Evolutionary conservation across 108 stramenopile genomes (phyloP).

Genomic region (Nannochloropsis oceanica): DNA sequence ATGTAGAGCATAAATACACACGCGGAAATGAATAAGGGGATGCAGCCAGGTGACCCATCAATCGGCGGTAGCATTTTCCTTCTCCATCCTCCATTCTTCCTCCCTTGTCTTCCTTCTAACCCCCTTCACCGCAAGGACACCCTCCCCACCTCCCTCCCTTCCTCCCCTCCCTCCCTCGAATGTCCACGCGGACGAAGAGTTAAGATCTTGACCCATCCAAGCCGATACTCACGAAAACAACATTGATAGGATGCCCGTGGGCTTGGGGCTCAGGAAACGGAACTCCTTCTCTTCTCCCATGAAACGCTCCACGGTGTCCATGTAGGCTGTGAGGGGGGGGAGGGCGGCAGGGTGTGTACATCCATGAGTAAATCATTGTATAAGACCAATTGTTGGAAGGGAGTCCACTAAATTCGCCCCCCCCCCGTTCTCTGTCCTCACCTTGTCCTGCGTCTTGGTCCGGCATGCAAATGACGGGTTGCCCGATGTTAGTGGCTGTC

Average conservation of each 20-base stretch:
- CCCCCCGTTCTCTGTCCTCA: neutral
- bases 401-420: neutral
- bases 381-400: neutral
- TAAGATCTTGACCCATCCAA: too few species aligned
- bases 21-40: too few species aligned
- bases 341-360: neutral
- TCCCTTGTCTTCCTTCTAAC: too few species aligned
- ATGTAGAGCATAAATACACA: too few species aligned
- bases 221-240: neutral
- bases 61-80: too few species aligned
- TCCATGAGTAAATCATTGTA: neutral
- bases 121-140: too few species aligned
- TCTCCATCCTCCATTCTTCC: too few species aligned
- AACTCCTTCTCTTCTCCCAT: constrained; percentile 10
- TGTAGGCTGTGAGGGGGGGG: neutral
- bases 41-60: too few species aligned
- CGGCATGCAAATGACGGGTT: constrained; percentile 41
- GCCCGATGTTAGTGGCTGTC: constrained; percentile 50
- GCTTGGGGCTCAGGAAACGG: constrained; percentile 3
- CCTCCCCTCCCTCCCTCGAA: too few species aligned
- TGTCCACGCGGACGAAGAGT: too few species aligned
- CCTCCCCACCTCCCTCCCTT: too few species aligned
- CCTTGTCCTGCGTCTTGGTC: constrained; percentile 33
- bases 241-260: neutral
- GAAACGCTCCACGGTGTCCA: constrained; percentile 14